Percentiles rank a stretch among this genome's conserved stretches.
phyloP scores from a whole-genome alignment of 192 early-diverging fungal species.

The Coemansia sp. region DNA sequence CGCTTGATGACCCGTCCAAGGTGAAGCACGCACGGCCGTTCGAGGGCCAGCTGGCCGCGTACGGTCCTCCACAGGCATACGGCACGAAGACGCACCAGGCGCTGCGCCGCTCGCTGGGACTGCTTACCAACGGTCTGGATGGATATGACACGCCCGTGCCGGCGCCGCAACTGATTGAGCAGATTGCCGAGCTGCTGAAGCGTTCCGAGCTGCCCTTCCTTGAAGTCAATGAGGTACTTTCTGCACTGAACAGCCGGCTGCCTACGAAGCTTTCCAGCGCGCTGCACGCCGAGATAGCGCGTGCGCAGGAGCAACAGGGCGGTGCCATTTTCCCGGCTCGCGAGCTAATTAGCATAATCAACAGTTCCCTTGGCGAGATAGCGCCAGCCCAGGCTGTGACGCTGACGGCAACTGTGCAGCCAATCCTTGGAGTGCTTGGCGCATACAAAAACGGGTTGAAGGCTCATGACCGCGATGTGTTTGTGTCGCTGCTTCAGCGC shows the following conservation, averaged over 20 bases:
- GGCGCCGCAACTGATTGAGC: constrained; percentile 62
- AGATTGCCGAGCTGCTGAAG: constrained; percentile 71
- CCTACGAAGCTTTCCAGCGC: constrained; percentile 64
- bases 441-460: constrained; percentile 74
- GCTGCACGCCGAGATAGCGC: constrained; percentile 52
- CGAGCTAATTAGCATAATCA: constrained; percentile 64
- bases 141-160: constrained; percentile 77
- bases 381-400: constrained; percentile 64
- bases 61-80: constrained; percentile 75
- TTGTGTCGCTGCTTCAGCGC: constrained; percentile 75
- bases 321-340: constrained; percentile 67
- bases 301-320: constrained; percentile 25
- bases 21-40: constrained; percentile 89
- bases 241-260: constrained; percentile 82
- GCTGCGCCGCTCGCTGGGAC: constrained; percentile 60
- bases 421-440: constrained; percentile 65
- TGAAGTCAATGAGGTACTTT: constrained; percentile 77
- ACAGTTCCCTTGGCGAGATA: constrained; percentile 53
- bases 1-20: constrained; percentile 89
- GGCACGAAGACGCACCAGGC: constrained; percentile 91
- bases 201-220: constrained; percentile 81
- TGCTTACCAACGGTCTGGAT: constrained; percentile 67
- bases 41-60: constrained; percentile 66
- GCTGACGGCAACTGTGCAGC: constrained; percentile 63
- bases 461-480: constrained; percentile 68